Evolutionary conservation across 495 filamentous ascomycete species (phyloP).

Genomic region (Penicillium nucicola): DNA sequence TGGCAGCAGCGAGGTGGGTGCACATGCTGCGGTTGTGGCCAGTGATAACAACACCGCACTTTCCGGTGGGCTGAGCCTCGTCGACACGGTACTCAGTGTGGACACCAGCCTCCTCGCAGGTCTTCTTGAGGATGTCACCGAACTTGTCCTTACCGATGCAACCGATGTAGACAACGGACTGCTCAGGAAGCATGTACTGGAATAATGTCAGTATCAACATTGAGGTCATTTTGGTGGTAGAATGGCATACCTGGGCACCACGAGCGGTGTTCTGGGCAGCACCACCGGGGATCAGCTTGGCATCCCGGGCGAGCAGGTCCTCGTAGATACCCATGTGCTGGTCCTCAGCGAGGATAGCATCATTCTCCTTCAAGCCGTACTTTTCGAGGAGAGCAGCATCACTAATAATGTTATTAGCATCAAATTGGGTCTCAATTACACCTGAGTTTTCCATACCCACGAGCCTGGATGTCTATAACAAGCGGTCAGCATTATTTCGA

Average conservation of each 20-base stretch:
- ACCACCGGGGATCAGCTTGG: constrained; percentile 93
- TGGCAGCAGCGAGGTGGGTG: constrained; percentile 94
- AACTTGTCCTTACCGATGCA: constrained; percentile 91
- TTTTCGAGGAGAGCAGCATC: constrained; percentile 79
- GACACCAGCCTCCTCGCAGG: constrained; percentile 77
- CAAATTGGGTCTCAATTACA: background rate
- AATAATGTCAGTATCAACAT: constrained; percentile 5
- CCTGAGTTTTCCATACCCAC: constrained; percentile 51
- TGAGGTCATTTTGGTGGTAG: background rate
- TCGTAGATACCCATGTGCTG: constrained; percentile 89
- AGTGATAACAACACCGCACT: constrained; percentile 95
- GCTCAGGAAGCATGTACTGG: constrained; percentile 83
- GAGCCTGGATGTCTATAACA: constrained; percentile 80
- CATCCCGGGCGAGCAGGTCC: constrained; percentile 81
- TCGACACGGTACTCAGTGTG: constrained; percentile 92
- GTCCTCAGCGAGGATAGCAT: constrained; percentile 92
- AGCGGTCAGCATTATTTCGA: constrained; percentile 14
- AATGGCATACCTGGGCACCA: constrained; percentile 68
- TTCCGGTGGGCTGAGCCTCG: constrained; percentile 75
- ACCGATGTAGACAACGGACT: constrained; percentile 88
- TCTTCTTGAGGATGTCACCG: constrained; percentile 76
- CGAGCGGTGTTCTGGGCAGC: constrained; percentile 98
- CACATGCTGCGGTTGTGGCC: constrained; percentile 89
- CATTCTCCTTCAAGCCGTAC: constrained; percentile 91
- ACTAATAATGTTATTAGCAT: constrained; percentile 12